A percentile compares a stretch with the other conserved stretches of the same genome.
phyloP scores from a whole-genome alignment of 148 eudicot genomes.

The Amaranthus palmeri region DNA sequence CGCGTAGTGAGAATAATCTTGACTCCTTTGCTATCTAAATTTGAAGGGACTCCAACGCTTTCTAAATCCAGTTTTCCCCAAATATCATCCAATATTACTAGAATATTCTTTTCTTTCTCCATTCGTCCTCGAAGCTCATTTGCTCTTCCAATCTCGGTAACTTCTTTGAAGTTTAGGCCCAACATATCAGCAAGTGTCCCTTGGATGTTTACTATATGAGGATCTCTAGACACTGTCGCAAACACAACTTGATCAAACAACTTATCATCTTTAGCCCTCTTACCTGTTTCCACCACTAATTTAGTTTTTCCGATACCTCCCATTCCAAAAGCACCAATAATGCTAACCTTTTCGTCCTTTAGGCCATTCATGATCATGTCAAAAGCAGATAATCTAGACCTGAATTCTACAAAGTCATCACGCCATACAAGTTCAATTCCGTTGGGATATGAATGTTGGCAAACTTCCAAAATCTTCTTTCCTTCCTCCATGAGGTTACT shows the following conservation, averaged over 20 bases:
- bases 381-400: neutral
- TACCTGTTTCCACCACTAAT: slow-evolving; percentile 6
- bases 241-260: slow-evolving; percentile 2
- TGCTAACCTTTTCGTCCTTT: neutral
- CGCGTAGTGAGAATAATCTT: slow-evolving; percentile 6
- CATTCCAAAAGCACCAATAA: neutral
- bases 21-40: neutral
- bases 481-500: neutral
- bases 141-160: neutral
- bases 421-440: slow-evolving; percentile 9
- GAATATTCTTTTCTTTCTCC: neutral
- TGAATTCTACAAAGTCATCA: neutral
- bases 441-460: neutral
- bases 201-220: slow-evolving; percentile 1
- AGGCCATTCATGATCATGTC: neutral
- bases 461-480: neutral
- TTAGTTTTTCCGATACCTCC: slow-evolving; percentile 12
- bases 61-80: neutral
- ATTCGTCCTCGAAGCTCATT: neutral
- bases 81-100: slow-evolving; percentile 4
- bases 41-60: neutral
- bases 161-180: neutral
- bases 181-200: slow-evolving; percentile 3
- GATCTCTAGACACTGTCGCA: neutral
- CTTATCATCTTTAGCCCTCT: slow-evolving; percentile 1